A percentile compares a stretch with the other conserved stretches of the same genome.
These are phyloP conservation scores for Lagenidium giganteum DNA, from an alignment of 352 stramenopile genomes.

Conservation along the genomic window DNA sequence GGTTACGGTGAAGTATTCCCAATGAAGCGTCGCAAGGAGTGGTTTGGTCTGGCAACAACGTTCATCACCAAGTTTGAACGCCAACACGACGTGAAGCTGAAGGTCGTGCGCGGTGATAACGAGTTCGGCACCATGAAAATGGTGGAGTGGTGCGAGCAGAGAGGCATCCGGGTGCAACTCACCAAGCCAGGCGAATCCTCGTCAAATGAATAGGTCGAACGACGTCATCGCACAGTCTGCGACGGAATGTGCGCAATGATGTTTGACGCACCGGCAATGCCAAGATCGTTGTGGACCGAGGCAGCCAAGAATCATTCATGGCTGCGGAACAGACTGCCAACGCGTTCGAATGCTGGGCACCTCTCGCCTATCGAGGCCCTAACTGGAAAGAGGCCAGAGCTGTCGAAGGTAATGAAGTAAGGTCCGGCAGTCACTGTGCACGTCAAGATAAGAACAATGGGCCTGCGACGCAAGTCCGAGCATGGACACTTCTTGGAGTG, in stretches of 20 bases:
- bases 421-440: background rate
- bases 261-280: background rate
- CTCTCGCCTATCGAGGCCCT: background rate
- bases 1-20: no score
- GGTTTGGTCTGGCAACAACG: no score
- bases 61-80: no score
- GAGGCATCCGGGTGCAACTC: background rate
- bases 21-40: no score
- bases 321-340: background rate
- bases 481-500: background rate
- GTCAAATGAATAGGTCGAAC: conserved; percentile 4
- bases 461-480: background rate
- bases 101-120: background rate
- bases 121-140: background rate
- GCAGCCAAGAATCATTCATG: no score
- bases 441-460: background rate
- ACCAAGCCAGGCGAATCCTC: conserved; percentile 1
- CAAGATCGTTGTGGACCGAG: background rate
- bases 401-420: background rate
- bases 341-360: background rate
- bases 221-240: conserved; percentile 1
- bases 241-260: background rate
- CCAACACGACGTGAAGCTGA: no score
- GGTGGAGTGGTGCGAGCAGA: background rate
- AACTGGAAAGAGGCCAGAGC: background rate